A percentile compares a stretch with the other conserved stretches of the same genome.
These are phyloP conservation scores for Capronia coronata DNA, from an alignment of 2,329 filamentous ascomycete genomes.

Conservation along the genomic window DNA sequence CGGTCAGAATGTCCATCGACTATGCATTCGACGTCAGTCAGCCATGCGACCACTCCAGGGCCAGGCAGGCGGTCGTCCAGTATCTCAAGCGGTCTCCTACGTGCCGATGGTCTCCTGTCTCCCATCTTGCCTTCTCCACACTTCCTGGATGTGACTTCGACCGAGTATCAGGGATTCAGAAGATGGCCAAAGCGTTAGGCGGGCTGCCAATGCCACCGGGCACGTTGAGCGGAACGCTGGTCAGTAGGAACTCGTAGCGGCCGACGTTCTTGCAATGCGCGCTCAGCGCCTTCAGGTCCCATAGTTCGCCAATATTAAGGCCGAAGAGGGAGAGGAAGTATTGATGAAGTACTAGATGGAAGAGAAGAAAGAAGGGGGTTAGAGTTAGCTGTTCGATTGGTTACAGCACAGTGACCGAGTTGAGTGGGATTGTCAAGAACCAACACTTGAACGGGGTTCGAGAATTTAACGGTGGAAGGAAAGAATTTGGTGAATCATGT, in stretches of 20 bases:
- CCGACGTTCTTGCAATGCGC: slow-evolving; percentile 34
- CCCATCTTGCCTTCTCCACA: slow-evolving; percentile 18
- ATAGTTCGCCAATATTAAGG: slow-evolving; percentile 42
- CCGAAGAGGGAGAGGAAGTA: slow-evolving; percentile 46
- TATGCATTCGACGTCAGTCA: too few species aligned
- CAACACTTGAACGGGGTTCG: too few species aligned
- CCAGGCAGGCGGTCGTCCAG: too few species aligned
- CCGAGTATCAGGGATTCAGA: slow-evolving; percentile 35
- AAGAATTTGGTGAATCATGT: too few species aligned
- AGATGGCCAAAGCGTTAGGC: slow-evolving; percentile 42
- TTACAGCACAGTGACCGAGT: too few species aligned
- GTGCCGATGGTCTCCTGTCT: neutral
- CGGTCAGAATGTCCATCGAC: too few species aligned
- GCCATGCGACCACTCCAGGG: too few species aligned
- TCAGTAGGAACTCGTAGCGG: slow-evolving; percentile 45
- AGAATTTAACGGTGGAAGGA: too few species aligned
- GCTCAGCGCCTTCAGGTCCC: slow-evolving; percentile 39
- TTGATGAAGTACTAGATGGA: slow-evolving; percentile 35
- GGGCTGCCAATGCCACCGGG: slow-evolving; percentile 44
- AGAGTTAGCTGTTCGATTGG: too few species aligned
- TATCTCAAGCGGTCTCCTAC: too few species aligned
- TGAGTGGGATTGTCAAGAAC: too few species aligned
- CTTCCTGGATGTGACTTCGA: neutral
- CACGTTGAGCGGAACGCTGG: slow-evolving; percentile 45
- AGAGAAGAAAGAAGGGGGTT: neutral